Evolutionary conservation across 1,284 basidiomycete species (phyloP).

Genomic region (Ganoderma lingzhi): DNA sequence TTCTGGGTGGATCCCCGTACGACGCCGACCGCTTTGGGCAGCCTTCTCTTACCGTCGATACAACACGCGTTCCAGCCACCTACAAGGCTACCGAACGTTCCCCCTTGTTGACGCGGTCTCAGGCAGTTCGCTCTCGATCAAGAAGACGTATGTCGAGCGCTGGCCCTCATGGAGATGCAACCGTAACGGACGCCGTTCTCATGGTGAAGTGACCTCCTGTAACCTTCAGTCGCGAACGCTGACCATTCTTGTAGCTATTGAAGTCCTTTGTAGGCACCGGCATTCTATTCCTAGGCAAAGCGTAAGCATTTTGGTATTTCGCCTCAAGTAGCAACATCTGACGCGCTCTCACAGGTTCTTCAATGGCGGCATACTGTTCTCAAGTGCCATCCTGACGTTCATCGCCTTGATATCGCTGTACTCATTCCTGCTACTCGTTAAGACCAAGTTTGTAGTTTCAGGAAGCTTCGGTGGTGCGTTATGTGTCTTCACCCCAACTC

Average conservation of each 20-base stretch:
- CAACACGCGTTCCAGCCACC: constrained; percentile 8
- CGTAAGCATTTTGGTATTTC: constrained; percentile 53
- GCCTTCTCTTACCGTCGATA: constrained; percentile 12
- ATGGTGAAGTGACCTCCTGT: constrained; percentile 66
- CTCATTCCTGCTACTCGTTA: constrained; percentile 93
- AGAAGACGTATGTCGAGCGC: constrained; percentile 59
- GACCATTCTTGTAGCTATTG: constrained; percentile 63
- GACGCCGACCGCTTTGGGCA: constrained; percentile 19
- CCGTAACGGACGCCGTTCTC: constrained; percentile 87
- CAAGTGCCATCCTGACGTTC: constrained; percentile 77
- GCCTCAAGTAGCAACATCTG: constrained; percentile 7
- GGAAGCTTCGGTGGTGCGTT: constrained; percentile 89
- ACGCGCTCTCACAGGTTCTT: constrained; percentile 69
- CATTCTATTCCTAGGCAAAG: constrained; percentile 95
- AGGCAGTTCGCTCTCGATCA: constrained; percentile 44
- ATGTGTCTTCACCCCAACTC: constrained; percentile 29
- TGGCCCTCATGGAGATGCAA: constrained; percentile 81
- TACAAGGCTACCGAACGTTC: constrained; percentile 42
- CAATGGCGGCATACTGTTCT: constrained; percentile 97
- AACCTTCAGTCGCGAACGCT: neutral
- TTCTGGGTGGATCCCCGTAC: constrained; percentile 23
- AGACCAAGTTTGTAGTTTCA: constrained; percentile 89
- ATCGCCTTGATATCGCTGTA: constrained; percentile 93
- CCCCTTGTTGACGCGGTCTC: constrained; percentile 37
- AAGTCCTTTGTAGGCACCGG: constrained; percentile 98